Percentiles rank a stretch among this genome's conserved stretches.
phyloP scores from a whole-genome alignment of 805 yeast species.

The Jamesozyma lodderae region DNA sequence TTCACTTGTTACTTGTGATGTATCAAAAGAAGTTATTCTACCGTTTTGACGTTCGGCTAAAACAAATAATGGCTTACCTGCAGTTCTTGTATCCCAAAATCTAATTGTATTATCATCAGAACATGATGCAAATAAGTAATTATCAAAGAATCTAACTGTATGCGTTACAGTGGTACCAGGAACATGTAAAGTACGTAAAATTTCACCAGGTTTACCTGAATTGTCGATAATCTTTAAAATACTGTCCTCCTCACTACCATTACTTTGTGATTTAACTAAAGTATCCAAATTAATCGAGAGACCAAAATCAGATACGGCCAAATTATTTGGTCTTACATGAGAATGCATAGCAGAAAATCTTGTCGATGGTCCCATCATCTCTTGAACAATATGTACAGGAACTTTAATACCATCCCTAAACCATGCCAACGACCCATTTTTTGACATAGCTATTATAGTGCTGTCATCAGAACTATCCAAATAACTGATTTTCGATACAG shows the following conservation, averaged over 20 bases:
- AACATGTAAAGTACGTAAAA: conserved; percentile 21
- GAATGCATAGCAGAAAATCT: conserved; percentile 26
- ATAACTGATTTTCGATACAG: conserved; percentile 21
- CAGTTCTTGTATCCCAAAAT: conserved; percentile 28
- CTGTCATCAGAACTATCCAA: conserved; percentile 33
- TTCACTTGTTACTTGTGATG: conserved; percentile 22
- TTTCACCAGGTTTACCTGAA: conserved; percentile 26
- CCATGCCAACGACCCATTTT: conserved; percentile 30
- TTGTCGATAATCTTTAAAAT: conserved; percentile 27
- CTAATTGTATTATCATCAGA: conserved; percentile 27
- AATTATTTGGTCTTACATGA: conserved; percentile 13
- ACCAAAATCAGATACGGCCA: conserved; percentile 26
- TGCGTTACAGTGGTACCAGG: conserved; percentile 27
- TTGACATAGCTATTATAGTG: conserved; percentile 26
- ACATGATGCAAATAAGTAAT: conserved; percentile 25
- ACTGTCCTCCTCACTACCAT: conserved; percentile 23
- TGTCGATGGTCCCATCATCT: conserved; percentile 27
- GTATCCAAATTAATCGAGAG: conserved; percentile 21
- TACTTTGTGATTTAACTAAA: conserved; percentile 25
- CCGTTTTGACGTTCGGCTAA: conserved; percentile 24
- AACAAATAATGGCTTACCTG: conserved; percentile 19
- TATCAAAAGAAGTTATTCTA: conserved; percentile 22
- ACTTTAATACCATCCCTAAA: conserved; percentile 24
- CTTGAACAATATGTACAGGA: conserved; percentile 27
- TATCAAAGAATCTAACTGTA: conserved; percentile 26